Conservation (phyloP, 2,329 filamentous ascomycete genomes). For the Pseudocercospora cruenta region DNA sequence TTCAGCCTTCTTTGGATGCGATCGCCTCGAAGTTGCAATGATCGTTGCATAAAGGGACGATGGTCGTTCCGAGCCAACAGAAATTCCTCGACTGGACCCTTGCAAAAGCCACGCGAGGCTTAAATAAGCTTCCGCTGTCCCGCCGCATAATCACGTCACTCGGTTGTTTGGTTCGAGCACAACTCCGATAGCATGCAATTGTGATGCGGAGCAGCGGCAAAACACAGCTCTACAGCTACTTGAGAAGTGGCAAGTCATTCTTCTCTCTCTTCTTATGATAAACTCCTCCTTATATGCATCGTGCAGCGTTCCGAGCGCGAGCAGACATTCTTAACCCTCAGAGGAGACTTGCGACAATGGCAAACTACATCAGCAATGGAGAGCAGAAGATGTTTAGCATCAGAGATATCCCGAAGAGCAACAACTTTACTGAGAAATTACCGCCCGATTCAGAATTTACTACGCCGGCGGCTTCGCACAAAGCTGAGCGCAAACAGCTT, state of each 20-base stretch:
- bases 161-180: background rate
- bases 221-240: background rate
- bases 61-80: background rate
- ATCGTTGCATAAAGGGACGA: background rate
- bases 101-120: background rate
- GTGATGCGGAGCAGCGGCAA: background rate
- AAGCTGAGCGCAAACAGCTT: slow-evolving; percentile 75
- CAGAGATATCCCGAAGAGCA: slow-evolving; percentile 64
- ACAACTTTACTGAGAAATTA: slow-evolving; percentile 66
- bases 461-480: slow-evolving; percentile 79
- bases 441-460: slow-evolving; percentile 78
- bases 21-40: background rate
- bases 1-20: background rate
- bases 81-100: background rate
- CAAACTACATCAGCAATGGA: slow-evolving; percentile 45
- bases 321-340: slow-evolving; percentile 23
- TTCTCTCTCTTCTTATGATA: background rate
- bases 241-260: background rate
- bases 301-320: slow-evolving; percentile 19
- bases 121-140: slow-evolving; percentile 3
- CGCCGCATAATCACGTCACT: slow-evolving; percentile 1
- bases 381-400: slow-evolving; percentile 43
- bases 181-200: background rate
- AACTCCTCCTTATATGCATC: slow-evolving; percentile 26
- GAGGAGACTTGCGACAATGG: slow-evolving; percentile 47